Evolutionary conservation across 257 asterid genomes (phyloP), one percentile per base, ranked within the genome.

Genomic region (Echium plantagineum): DNA sequence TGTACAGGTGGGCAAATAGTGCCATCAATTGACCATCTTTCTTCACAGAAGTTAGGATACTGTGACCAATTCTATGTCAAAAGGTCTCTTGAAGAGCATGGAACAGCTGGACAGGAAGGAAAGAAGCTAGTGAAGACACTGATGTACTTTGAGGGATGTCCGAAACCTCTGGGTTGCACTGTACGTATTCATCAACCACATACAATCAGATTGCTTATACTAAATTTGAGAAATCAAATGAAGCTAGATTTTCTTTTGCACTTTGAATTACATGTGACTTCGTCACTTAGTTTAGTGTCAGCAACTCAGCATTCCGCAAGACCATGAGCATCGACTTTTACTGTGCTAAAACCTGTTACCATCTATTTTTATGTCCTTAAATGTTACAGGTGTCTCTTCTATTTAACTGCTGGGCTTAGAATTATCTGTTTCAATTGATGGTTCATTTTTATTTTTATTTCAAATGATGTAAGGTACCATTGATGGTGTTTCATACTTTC

Each of bases 61-160:
- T 91, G 98, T 62, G 96, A 91, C 63, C 59, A 68, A 75, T 85
- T 91, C 80, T 89, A 78, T 71, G 96, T 91, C 38, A 77, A 80
- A 79, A 81, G 81, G 77, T 70, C 74, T 72, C 52, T 67, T 8
- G 98, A 91, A 78, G 90, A 82, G 81, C 96, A 85, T 31, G 88
- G 80, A 46, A 69, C 82, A 38, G 88, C 86, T 58, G 95, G 86
- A 49, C 89, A 73, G 74, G 66, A 74, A 72, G 95, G 94, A 64
- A 85, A 82, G 73, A 88, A 75, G 79, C 69, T 74, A 63, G 80
- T 75, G 69, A 91, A 88, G 76, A 88, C 98, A 7, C 79, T 91
- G 72, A 91, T 91, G 98, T 91, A 72, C 71, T 91, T 91, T 75
- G 95, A 91, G 69, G 98, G 88, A 69, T 91, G 98, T 78, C 98